Conservation (phyloP, 768 basidiomycete species). For the Harrya chromipes region DNA sequence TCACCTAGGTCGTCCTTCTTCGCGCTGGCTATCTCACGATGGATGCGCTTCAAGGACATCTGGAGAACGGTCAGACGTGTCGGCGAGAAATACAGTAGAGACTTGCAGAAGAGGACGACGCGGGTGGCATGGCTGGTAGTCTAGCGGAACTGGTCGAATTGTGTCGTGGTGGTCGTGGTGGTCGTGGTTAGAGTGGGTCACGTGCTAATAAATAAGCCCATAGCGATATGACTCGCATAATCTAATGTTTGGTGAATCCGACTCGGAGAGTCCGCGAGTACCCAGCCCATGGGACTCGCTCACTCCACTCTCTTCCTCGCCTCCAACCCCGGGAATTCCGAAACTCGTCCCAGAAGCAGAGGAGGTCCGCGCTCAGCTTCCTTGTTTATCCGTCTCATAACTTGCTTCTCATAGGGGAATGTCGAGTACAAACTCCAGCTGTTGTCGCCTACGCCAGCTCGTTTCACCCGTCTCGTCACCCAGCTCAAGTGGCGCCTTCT, state of each 20-base stretch:
- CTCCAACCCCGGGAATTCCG: constrained; percentile 42
- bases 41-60: constrained; percentile 79
- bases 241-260: constrained; percentile 80
- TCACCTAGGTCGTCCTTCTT: constrained; percentile 79
- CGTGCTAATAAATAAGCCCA: constrained; percentile 27
- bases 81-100: not conserved
- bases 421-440: constrained; percentile 95
- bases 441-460: constrained; percentile 68
- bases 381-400: not conserved
- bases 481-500: constrained; percentile 94
- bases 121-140: constrained; percentile 23
- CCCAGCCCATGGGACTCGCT: constrained; percentile 83
- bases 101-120: constrained; percentile 25
- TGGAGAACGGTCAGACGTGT: constrained; percentile 18
- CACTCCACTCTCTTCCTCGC: constrained; percentile 48
- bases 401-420: constrained; percentile 54
- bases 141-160: not conserved
- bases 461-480: constrained; percentile 83
- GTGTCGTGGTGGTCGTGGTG: not conserved
- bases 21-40: constrained; percentile 76
- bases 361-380: constrained; percentile 33
- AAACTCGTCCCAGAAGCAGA: constrained; percentile 77
- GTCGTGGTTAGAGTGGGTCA: constrained; percentile 9
- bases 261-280: constrained; percentile 75
- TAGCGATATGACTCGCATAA: constrained; percentile 56